Percentiles rank a stretch among this genome's conserved stretches.
Evolutionary conservation across 129 eudicot genomes (phyloP).

Genomic region (Flaveria sonorensis): DNA sequence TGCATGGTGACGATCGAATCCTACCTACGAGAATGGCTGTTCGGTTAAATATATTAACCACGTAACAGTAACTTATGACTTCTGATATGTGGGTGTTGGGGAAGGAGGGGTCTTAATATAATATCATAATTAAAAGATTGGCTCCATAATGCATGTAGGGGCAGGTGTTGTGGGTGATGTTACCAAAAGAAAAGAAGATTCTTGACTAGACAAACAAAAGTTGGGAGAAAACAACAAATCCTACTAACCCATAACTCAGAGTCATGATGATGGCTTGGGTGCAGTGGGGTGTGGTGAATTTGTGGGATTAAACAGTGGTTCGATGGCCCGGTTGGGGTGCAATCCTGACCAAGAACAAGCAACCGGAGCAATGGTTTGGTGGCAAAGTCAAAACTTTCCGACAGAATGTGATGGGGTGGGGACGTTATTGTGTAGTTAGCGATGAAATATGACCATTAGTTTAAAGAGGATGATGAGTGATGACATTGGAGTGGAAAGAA

Average conservation of each 20-base stretch:
- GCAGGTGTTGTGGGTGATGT: conserved; percentile 11
- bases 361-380: not conserved
- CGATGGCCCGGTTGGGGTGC: not conserved
- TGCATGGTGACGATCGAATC: too few relatives aligned
- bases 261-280: conserved; percentile 22
- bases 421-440: conserved; percentile 18
- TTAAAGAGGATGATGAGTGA: conserved; percentile 33
- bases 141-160: conserved; percentile 20
- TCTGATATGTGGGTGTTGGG: conserved; percentile 9
- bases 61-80: not conserved
- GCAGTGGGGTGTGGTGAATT: not conserved
- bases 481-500: conserved; percentile 36
- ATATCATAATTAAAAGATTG: conserved; percentile 11
- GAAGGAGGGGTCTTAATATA: not conserved
- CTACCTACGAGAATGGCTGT: too few relatives aligned
- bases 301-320: conserved; percentile 14
- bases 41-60: not conserved
- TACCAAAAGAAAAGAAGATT: conserved; percentile 29
- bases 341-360: conserved; percentile 3
- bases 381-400: conserved; percentile 40
- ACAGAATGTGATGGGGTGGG: conserved; percentile 40
- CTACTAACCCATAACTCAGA: conserved; percentile 16
- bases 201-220: conserved; percentile 32
- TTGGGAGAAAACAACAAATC: conserved; percentile 36
- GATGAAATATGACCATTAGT: conserved; percentile 37